Conservation (phyloP, 129 eudicot genomes). For the Gnaphalium uliginosum region DNA sequence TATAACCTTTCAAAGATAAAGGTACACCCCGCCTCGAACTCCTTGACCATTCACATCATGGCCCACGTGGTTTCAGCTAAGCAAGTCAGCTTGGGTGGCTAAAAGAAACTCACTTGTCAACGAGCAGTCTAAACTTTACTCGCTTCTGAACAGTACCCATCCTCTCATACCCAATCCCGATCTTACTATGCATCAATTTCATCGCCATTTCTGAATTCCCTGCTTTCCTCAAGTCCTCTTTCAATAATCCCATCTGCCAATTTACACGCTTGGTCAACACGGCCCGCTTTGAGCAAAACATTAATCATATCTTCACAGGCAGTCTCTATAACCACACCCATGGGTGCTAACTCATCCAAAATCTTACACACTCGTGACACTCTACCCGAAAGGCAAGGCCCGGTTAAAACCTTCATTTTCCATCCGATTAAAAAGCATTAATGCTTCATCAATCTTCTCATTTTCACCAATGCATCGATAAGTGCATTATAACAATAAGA, state of each 20-base stretch:
- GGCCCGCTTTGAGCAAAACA: slow-evolving; percentile 82
- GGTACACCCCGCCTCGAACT: not conserved
- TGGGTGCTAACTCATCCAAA: slow-evolving; percentile 91
- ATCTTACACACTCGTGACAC: slow-evolving; percentile 85
- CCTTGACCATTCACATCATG: not conserved
- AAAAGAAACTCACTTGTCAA: slow-evolving; percentile 42
- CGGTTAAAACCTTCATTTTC: slow-evolving; percentile 76
- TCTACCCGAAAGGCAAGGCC: slow-evolving; percentile 90
- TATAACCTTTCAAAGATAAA: not conserved
- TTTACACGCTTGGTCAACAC: slow-evolving; percentile 82
- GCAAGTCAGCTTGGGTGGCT: not conserved
- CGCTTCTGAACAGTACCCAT: slow-evolving; percentile 74
- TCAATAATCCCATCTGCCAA: slow-evolving; percentile 90
- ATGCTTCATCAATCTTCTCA: slow-evolving; percentile 70
- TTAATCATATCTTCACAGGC: slow-evolving; percentile 89
- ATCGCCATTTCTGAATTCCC: slow-evolving; percentile 85
- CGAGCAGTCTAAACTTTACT: slow-evolving; percentile 67
- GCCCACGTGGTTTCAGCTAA: not conserved
- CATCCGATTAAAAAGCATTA: slow-evolving; percentile 63
- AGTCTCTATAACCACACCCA: slow-evolving; percentile 82
- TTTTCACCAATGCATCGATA: slow-evolving; percentile 67
- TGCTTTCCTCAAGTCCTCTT: slow-evolving; percentile 83
- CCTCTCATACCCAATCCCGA: slow-evolving; percentile 91
- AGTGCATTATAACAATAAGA: slow-evolving; percentile 85
- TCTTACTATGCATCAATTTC: slow-evolving; percentile 90